A percentile compares a stretch with the other conserved stretches of the same genome.
These are phyloP conservation scores for Samsoniella hepiali DNA, from an alignment of 2,329 filamentous ascomycete species.

Conservation along the genomic window DNA sequence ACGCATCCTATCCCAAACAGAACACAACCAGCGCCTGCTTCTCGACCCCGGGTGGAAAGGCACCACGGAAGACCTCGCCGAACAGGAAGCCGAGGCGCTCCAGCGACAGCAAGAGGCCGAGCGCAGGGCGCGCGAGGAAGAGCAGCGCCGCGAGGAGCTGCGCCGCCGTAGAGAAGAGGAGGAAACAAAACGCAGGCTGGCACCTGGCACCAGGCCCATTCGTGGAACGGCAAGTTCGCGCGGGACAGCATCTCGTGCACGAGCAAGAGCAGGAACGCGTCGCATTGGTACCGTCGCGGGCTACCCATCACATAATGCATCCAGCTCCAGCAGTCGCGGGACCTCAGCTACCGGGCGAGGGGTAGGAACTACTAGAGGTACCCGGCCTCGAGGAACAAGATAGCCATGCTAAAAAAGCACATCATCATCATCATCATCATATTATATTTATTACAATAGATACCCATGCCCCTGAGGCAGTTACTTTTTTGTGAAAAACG, in stretches of 20 bases:
- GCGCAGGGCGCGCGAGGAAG: conserved; percentile 72
- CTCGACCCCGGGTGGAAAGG: conserved; percentile 88
- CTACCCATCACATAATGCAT: conserved; percentile 28
- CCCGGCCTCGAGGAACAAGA: conserved; percentile 33
- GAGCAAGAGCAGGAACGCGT: conserved; percentile 26
- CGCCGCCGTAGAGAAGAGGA: conserved; percentile 62
- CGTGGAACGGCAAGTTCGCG: conserved; percentile 27
- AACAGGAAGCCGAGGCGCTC: conserved; percentile 76
- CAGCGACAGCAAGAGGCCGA: conserved; percentile 74
- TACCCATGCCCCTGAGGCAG: conserved; percentile 15
- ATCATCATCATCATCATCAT: conserved; percentile 17
- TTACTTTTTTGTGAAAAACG: conserved; percentile 78
- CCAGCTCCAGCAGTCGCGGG: conserved; percentile 32
- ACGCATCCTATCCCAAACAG: conserved; percentile 90
- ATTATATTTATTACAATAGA: conserved; percentile 18
- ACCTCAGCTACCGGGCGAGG: conserved; percentile 36
- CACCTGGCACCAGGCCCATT: conserved; percentile 29
- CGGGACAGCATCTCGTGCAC: conserved; percentile 31
- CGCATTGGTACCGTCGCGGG: conserved; percentile 24
- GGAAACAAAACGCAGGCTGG: conserved; percentile 39
- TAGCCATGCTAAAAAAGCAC: conserved; percentile 17
- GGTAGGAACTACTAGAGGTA: conserved; percentile 29
- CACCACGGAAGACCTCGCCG: conserved; percentile 78
- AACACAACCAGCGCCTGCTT: conserved; percentile 92
- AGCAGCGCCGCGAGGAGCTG: conserved; percentile 70